Evolutionary conservation across 768 basidiomycete species (phyloP).

Genomic region (Hysterangium stoloniferum): DNA sequence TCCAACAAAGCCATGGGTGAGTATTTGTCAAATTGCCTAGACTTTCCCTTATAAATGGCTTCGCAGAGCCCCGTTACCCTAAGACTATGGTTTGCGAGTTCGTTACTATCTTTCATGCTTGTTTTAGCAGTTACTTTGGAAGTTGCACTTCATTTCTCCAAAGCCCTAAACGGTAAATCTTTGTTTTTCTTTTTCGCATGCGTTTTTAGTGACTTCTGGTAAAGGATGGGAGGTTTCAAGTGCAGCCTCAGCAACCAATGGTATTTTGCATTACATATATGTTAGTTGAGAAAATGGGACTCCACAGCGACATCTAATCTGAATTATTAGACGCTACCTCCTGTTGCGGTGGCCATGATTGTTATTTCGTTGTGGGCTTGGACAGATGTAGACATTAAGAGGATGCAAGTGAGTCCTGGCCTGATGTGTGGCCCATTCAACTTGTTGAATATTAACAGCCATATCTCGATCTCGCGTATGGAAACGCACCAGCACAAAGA

Average conservation of each 20-base stretch:
- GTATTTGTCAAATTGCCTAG: no score
- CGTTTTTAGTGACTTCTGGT: no score
- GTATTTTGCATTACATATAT: no score
- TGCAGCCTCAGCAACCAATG: conserved; percentile 18
- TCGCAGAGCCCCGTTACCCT: conserved; percentile 40
- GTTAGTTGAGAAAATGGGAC: no score
- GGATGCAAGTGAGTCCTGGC: conserved; percentile 36
- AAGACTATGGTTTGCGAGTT: conserved; percentile 38
- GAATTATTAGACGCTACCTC: conserved; percentile 39
- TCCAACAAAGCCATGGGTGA: no score
- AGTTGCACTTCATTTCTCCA: conserved; percentile 38
- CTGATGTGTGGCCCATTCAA: no score
- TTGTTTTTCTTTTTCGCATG: no score
- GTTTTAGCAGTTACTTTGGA: conserved; percentile 38
- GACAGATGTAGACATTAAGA: conserved; percentile 52
- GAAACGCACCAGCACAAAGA: conserved; percentile 43
- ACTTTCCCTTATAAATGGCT: no score
- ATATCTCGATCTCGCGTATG: conserved; percentile 50
- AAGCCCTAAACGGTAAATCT: conserved; percentile 41
- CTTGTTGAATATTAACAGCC: no score
- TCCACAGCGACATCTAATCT: no score
- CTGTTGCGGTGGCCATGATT: conserved; percentile 41
- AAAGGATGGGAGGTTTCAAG: conserved; percentile 33
- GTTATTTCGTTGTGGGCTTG: conserved; percentile 47
- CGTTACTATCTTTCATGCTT: conserved; percentile 32